Base-by-base conservation (phyloP, 2,329 filamentous ascomycete genomes). In the Penicillium sp. region DNA sequence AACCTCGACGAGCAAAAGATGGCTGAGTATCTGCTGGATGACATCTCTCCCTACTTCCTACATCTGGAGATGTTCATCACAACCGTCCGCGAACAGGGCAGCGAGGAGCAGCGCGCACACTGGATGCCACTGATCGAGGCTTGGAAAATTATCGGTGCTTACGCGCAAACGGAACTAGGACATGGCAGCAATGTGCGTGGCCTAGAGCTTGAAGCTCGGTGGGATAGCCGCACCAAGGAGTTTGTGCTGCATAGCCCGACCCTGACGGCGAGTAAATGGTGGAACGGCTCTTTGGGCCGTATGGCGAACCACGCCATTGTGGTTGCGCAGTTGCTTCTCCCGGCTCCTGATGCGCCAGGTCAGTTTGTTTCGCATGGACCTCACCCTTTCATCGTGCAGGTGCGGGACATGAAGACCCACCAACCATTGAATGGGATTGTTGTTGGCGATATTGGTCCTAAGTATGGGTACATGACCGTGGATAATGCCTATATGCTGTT, bases 261-360 rank as follows among this genome's bases (percentile, higher is more conserved):
- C 26, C 63, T 81, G 18, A 81, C 79, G 1, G 76, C 79, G 2
- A 80, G 76, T 60, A 81, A 82, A 65, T 81, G 78, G 79, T 82
- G 79, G 79, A 81, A 81, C 63, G 79, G 79, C 1, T 74, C 75
- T 1, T 72, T 82, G 68, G 79, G 79, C 2, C 70, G 78, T 23
- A 80, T 78, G n/a, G 79, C 79, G n/a, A 81, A 79, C 51, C 78
- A 81, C 70, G 76, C 79, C 27, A 80, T 82, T 55, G 78, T 82
- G 1, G 77, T 82, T 16, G 79, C 79, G 36, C 80, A 81, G 56
- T 65, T 82, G 1, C 65, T 80, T 32, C 64, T 81, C 11, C 78
- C 79, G 27, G 66, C 71, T 58, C 55, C 60, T 41, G 56, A 45
- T 8, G 48, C 55, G 7, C 36, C 46, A 2, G 57, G 51, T 7